Evolutionary conservation across 352 stramenopile species (phyloP).

Genomic region (Phytopythium aichiense): DNA sequence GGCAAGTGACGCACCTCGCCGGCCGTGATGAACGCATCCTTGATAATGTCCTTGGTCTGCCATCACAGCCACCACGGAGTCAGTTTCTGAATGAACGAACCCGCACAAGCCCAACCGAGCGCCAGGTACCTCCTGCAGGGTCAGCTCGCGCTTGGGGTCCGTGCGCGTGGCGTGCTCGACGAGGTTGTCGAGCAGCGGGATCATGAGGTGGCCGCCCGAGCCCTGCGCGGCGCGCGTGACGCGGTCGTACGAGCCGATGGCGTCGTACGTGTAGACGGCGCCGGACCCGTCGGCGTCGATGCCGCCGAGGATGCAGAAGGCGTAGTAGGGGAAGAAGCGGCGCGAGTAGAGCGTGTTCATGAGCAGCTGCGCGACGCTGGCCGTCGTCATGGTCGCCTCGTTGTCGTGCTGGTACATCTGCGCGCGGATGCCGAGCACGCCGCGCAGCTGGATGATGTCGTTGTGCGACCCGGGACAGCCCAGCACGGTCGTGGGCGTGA

Average conservation of each 20-base stretch:
- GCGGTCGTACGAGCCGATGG: conserved; percentile 90
- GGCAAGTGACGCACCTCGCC: conserved; percentile 72
- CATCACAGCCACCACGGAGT: neutral
- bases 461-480: conserved; percentile 81
- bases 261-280: conserved; percentile 98
- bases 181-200: conserved; percentile 98
- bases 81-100: neutral
- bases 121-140: conserved; percentile 74
- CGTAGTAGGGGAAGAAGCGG: conserved; percentile 99
- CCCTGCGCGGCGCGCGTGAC: conserved; percentile 81
- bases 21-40: conserved; percentile 98
- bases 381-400: conserved; percentile 89
- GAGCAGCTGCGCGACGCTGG: conserved; percentile 95
- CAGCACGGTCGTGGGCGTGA: conserved; percentile 72
- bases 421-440: conserved; percentile 71
- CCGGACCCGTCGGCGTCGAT: conserved; percentile 96
- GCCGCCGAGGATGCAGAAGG: conserved; percentile 97
- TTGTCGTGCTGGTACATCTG: conserved; percentile 96
- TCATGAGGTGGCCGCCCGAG: conserved; percentile 95
- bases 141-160: conserved; percentile 91
- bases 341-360: conserved; percentile 98
- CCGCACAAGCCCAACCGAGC: neutral
- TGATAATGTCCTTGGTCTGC: conserved; percentile 96
- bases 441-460: conserved; percentile 83
- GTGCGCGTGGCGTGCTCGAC: conserved; percentile 89